phyloP scores from a whole-genome alignment of 495 filamentous ascomycete species.

The Penicillium cosmopolitanum region DNA sequence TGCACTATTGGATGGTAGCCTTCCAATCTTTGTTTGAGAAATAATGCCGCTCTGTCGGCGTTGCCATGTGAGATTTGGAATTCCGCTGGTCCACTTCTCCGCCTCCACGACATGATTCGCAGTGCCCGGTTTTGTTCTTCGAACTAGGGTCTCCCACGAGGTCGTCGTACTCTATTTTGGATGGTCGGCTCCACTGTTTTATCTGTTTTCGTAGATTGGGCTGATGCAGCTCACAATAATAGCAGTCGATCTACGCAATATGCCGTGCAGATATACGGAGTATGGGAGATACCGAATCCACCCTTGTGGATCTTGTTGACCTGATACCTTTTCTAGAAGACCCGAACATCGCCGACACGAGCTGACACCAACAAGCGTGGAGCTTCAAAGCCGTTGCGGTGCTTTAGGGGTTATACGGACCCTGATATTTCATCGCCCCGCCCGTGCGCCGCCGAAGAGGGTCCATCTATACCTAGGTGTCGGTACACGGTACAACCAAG shows the following conservation, averaged over 20 bases:
- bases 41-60: conserved; percentile 2
- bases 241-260: neutral
- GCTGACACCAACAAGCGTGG: neutral
- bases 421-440: no score
- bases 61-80: conserved; percentile 20
- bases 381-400: neutral
- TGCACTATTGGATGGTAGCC: conserved; percentile 8
- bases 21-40: neutral
- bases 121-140: neutral
- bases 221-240: neutral
- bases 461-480: no score
- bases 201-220: neutral
- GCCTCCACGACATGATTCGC: conserved; percentile 2
- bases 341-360: neutral
- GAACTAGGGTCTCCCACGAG: neutral
- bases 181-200: neutral
- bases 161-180: neutral
- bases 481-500: no score
- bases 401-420: no score
- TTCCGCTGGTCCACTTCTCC: conserved; percentile 7
- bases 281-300: conserved; percentile 2
- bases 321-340: conserved; percentile 4
- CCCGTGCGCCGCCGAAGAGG: no score
- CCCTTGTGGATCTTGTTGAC: conserved; percentile 5
- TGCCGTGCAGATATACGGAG: neutral